A percentile compares a stretch with the other conserved stretches of the same genome.
These are phyloP conservation scores for Plantago major DNA, from an alignment of 257 asterid genomes.

Conservation along the genomic window DNA sequence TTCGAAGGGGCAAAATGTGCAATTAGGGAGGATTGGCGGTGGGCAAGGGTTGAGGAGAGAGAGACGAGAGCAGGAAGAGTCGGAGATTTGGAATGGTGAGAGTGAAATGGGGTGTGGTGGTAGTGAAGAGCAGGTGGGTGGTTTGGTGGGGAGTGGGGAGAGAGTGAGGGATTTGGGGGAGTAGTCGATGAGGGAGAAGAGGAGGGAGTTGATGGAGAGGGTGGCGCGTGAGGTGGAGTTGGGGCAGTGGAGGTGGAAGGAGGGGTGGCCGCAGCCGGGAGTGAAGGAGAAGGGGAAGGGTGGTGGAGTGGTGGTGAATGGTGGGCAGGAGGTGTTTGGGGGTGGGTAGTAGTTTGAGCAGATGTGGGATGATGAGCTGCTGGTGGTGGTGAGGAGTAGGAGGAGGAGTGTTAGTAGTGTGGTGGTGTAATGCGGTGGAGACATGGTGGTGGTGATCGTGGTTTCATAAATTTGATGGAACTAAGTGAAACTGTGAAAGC, in stretches of 20 bases:
- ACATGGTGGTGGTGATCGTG: background rate
- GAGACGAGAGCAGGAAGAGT: constrained; percentile 76
- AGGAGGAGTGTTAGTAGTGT: background rate
- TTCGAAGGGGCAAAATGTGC: constrained; percentile 65
- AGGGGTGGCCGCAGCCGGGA: constrained; percentile 95
- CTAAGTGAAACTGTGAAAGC: too few species aligned
- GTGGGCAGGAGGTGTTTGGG: constrained; percentile 56
- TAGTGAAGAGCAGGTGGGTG: constrained; percentile 36
- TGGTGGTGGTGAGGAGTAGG: background rate
- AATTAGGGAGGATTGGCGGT: constrained; percentile 58
- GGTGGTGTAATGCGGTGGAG: constrained; percentile 13
- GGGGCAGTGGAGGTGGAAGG: constrained; percentile 66
- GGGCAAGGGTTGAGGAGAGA: constrained; percentile 63
- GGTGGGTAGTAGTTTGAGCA: constrained; percentile 37
- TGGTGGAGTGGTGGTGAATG: constrained; percentile 31
- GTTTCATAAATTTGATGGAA: background rate
- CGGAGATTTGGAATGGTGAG: constrained; percentile 74
- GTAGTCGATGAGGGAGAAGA: constrained; percentile 55
- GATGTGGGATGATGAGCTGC: constrained; percentile 21
- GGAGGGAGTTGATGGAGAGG: constrained; percentile 48
- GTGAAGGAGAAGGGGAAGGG: constrained; percentile 73
- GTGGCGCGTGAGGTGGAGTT: constrained; percentile 37
- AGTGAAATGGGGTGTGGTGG: constrained; percentile 51
- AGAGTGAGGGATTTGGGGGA: constrained; percentile 56
- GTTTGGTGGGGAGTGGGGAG: constrained; percentile 40